phyloP scores from a whole-genome alignment of 331 rosid species.

The Cydonia oblonga region DNA sequence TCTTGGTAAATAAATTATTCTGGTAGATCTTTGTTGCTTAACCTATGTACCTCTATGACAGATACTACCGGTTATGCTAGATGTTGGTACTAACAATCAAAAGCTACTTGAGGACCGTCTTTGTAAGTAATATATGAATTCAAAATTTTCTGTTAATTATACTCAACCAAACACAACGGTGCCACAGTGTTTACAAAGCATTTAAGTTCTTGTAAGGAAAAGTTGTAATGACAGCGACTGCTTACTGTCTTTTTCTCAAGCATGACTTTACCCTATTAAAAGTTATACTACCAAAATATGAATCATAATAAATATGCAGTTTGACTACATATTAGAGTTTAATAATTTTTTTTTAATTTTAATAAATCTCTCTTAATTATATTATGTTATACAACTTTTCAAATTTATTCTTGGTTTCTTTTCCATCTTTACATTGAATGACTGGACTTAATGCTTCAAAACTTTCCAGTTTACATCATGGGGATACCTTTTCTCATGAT shows the following conservation, averaged over 20 bases:
- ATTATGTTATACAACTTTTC: neutral
- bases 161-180: neutral
- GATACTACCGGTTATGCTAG: conserved; percentile 97
- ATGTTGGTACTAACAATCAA: conserved; percentile 92
- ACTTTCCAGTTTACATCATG: conserved; percentile 9
- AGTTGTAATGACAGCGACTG: neutral
- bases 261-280: neutral
- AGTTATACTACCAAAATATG: neutral
- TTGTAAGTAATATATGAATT: conserved; percentile 47
- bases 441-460: neutral
- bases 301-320: neutral
- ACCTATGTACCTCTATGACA: conserved; percentile 29
- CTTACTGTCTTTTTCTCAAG: neutral
- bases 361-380: neutral
- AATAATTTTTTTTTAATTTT: neutral
- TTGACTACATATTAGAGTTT: neutral
- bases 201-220: neutral
- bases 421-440: neutral
- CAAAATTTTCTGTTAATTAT: neutral
- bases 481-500: conserved; percentile 28
- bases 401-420: conserved; percentile 5
- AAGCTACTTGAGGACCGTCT: conserved; percentile 82
- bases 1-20: neutral
- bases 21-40: conserved; percentile 7
- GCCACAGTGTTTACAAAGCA: neutral